Conservation (phyloP, 192 early-diverging fungal genomes). For the Geranomyces variabilis region DNA sequence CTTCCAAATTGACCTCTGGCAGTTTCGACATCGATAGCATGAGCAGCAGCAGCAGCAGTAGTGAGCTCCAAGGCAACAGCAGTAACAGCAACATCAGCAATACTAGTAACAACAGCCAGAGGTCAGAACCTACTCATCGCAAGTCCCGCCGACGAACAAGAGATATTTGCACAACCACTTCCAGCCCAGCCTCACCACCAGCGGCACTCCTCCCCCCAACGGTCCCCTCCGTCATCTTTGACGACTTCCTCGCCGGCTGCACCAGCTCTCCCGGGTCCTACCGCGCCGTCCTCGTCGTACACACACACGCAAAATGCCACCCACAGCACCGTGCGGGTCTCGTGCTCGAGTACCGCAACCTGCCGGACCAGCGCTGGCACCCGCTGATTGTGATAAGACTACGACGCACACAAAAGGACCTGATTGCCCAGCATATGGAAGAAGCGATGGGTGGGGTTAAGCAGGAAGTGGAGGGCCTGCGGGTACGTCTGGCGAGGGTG, state of each 20-base stretch:
- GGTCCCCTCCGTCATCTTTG: conserved; percentile 18
- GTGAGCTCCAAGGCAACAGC: no score
- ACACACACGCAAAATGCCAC: neutral
- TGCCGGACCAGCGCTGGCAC: conserved; percentile 7
- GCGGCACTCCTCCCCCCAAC: neutral
- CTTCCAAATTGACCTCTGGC: neutral
- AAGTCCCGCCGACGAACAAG: neutral
- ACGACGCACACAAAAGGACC: conserved; percentile 23
- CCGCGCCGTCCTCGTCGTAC: conserved; percentile 26
- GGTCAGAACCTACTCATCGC: neutral
- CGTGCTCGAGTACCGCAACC: neutral
- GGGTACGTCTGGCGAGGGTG: neutral
- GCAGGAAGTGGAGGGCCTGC: neutral
- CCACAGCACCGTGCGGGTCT: conserved; percentile 2
- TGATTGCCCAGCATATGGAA: conserved; percentile 26
- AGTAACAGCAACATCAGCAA: no score
- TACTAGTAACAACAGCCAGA: no score
- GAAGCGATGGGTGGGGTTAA: conserved; percentile 12
- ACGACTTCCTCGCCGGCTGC: conserved; percentile 30
- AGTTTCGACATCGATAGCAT: neutral
- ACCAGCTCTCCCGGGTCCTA: conserved; percentile 28
- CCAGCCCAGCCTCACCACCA: neutral
- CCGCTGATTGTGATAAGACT: conserved; percentile 28
- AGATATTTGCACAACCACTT: neutral
- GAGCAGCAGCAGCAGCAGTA: no score